Evolutionary conservation across 2,329 filamentous ascomycete species (phyloP), one percentile per base, ranked within the genome.

Genomic region (Neospermospora avenae): DNA sequence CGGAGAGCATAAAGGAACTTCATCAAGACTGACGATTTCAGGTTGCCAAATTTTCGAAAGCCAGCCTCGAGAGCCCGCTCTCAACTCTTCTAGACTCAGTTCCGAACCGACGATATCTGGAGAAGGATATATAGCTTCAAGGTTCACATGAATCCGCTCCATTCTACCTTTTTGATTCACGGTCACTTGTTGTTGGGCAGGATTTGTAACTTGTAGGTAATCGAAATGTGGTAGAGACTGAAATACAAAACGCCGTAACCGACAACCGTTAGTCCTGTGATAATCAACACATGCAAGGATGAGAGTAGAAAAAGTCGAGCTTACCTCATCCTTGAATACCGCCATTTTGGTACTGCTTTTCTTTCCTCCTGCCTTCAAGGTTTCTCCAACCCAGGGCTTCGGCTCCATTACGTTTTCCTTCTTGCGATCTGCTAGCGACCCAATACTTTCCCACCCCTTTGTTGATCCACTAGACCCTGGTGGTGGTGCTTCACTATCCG

Each of bases 291-390:
- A 75, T 81, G 82, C 80, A 72, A 73, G 68, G 69, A 66, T 69
- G 66, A 69, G 66, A 64, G 61, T 58, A 66, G 69, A 58, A 67
- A 66, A 64, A 69, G 60, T 65, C 68, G 58, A 73, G 82, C 91
- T 88, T 88, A 99, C 95, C 89, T 89, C 81, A 81, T 99, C 95
- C 81, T 90, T 93, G 80, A 97, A 99, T 48, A 99, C 84, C 71
- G 88, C 80, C 86, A 99, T 89, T 80, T 97, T 98, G 57, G 87
- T 83, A 34, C 82, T 85, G 45, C 80, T 84, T 77, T 91, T 90
- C 78, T 91, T 95, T 69, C 91, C 93, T 44, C 90, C 91, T 2
- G 86, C 89, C 75, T 93, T 91, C 68, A 99, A 77, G 42, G 90
- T 97, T 78, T 98, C 92, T 25, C 95, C 95, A 11, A 81, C 89